Conservation (phyloP, 2,329 filamentous ascomycete genomes). For the Fonsecaea nubica region DNA sequence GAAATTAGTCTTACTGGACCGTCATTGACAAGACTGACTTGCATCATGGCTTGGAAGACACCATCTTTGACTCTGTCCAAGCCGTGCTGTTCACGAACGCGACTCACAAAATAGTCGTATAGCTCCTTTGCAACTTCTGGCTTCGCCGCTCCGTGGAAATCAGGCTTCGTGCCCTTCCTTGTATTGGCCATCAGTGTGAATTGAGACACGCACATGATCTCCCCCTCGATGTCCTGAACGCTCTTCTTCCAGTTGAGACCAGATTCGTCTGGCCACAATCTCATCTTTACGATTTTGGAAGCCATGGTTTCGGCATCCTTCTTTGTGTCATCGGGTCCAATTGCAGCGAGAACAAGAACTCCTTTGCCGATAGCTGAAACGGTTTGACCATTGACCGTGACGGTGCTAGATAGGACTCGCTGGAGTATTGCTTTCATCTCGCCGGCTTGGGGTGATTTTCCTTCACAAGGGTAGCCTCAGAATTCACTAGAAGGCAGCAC, state of each 20-base stretch:
- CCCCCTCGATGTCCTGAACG: slow-evolving; percentile 85
- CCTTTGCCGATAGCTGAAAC: slow-evolving; percentile 92
- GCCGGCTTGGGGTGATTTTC: neutral
- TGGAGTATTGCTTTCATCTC: slow-evolving; percentile 77
- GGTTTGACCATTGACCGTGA: slow-evolving; percentile 88
- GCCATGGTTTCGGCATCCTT: slow-evolving; percentile 87
- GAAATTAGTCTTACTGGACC: slow-evolving; percentile 61
- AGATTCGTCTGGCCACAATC: slow-evolving; percentile 84
- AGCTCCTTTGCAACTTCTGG: slow-evolving; percentile 78
- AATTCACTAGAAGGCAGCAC: neutral
- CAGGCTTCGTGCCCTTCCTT: slow-evolving; percentile 95
- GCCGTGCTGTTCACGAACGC: slow-evolving; percentile 74
- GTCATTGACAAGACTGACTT: slow-evolving; percentile 91
- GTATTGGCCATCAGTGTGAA: slow-evolving; percentile 92
- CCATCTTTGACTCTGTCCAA: slow-evolving; percentile 85
- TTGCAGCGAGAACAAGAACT: slow-evolving; percentile 86
- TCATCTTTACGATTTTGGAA: slow-evolving; percentile 84
- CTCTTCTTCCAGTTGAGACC: slow-evolving; percentile 86
- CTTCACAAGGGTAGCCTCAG: neutral
- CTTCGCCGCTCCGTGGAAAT: slow-evolving; percentile 87
- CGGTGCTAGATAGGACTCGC: slow-evolving; percentile 91
- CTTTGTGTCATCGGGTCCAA: slow-evolving; percentile 86
- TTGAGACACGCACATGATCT: slow-evolving; percentile 96
- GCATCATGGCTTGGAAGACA: slow-evolving; percentile 99
- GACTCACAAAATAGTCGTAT: slow-evolving; percentile 82